Evolutionary conservation across 306 rosid genomes (phyloP).

Genomic region (Lablab purpureus): DNA sequence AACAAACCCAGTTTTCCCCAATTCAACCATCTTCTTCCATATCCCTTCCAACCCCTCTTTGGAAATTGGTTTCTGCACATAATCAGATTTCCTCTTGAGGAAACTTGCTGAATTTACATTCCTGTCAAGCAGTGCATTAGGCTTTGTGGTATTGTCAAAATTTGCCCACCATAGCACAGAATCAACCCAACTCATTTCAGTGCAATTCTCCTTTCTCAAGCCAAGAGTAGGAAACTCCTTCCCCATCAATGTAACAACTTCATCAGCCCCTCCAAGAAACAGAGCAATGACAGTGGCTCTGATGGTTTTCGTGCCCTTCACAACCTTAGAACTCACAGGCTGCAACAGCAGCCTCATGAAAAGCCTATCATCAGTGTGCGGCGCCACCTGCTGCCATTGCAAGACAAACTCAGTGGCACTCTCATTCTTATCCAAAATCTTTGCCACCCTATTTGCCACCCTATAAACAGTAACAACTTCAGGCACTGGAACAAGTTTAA

Average conservation of each 20-base stretch:
- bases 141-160: conserved; percentile 38
- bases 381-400: conserved; percentile 76
- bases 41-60: conserved; percentile 51
- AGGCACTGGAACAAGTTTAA: conserved; percentile 58
- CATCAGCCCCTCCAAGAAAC: conserved; percentile 62
- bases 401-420: conserved; percentile 63
- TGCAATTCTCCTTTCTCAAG: conserved; percentile 55
- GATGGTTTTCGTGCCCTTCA: conserved; percentile 52
- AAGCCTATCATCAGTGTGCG: conserved; percentile 50
- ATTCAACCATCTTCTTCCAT: conserved; percentile 51
- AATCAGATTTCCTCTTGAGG: conserved; percentile 60
- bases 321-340: conserved; percentile 59
- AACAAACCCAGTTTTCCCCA: conserved; percentile 52
- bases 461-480: conserved; percentile 63
- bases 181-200: conserved; percentile 63
- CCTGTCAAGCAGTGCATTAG: conserved; percentile 48
- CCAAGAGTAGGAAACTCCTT: conserved; percentile 65
- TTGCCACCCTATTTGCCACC: conserved; percentile 44
- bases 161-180: conserved; percentile 57
- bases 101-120: conserved; percentile 23
- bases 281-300: conserved; percentile 49
- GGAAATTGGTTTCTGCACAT: conserved; percentile 50
- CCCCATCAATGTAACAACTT: conserved; percentile 50
- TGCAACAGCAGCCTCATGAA: conserved; percentile 68
- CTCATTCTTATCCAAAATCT: conserved; percentile 56